Base-by-base conservation (phyloP, 495 filamentous ascomycete species). In the Wilcoxina mikolae region DNA sequence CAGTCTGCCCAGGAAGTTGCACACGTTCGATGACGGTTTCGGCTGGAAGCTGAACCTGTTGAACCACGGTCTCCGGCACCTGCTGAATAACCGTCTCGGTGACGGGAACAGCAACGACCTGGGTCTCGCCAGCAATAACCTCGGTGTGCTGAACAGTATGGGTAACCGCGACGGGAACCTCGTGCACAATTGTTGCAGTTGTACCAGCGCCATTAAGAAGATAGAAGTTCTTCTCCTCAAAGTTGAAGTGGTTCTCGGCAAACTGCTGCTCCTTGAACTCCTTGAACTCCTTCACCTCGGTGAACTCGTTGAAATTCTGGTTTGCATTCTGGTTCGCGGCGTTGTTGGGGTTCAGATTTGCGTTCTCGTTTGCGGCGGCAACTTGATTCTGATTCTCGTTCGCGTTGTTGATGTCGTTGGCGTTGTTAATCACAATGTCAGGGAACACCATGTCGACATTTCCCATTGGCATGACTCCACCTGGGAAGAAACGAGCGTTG, bases 331-430 rank as follows among this genome's bases (percentile, higher is more conserved):
- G 55, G 23, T 65, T 65, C 15, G 49, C 59, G 23, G 65, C 59
- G 3, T 65, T 51, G 20, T 65, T 65, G 2, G 62, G 62, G 22
- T 65, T 66, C 25, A 24, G 48, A 41, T 66, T 66, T 3, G 59
- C 45, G 52, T 66, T 66, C 45, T 66, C 63, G 54, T 66, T 66
- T 18, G 51, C 58, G 55, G 62, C 51, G 26, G 63, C 53, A 9
- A 65, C 52, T 33, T 56, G 56, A 29, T 66, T 66, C 41, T 66
- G 59, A 47, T 66, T 66, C 51, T 65, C 62, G 51, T 66, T 66
- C 38, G 63, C 63, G 50, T 66, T 66, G 54, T 66, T 65, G 53
- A 66, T 66, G 50, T 66, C 63, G 46, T 66, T 66, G 17, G 59
- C 50, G 43, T 66, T 66, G 39, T 64, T 66, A 33, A 66, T 65